Base-by-base conservation (phyloP, 257 asterid genomes). In the Solanum microdontum region DNA sequence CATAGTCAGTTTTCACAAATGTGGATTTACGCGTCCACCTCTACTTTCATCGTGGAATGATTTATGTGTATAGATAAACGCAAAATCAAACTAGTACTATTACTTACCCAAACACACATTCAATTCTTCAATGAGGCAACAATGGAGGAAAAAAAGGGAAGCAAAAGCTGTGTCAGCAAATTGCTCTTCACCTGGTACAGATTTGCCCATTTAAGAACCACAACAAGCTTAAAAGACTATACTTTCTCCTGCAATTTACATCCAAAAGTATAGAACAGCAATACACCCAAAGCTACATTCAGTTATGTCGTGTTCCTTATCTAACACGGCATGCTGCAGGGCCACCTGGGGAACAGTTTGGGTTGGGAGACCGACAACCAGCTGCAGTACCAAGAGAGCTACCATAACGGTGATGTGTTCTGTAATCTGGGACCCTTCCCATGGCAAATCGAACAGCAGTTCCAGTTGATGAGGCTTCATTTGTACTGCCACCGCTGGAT, bases 301-400 rank as follows among this genome's bases (percentile, higher is more conserved):
- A 48, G 32, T 82, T 45, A 82, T 48, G 40, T 14, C 24, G 66
- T 23, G 62, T 80, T 83, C 86, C 87, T 94, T 94, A 96, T 92
- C 99, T 93, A 87, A 94, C 98, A 85, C 94, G 94, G 90, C 98
- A 96, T 28, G 95, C 90, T 36, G 96, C 91, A 11, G 98, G 92
- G 82, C 95, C 96, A 86, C 94, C 94, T 5, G 97, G 94, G 84
- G 98, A 94, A 91, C 96, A 92, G 86, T 86, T 93, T 8, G 94
- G 94, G 91, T 93, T 93, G 60, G 97, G 87, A 74, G 97, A 91
- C 76, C 96, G 92, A 87, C 99, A 96, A 88, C 92, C 95, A 84
- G 92, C 94, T 87, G 93, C 90, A 55, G 90, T 88, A 86, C 94
- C 93, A 24, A 92, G 94, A 11, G 92, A 55, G 80, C 95, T 93